phyloP scores from a whole-genome alignment of 2,329 filamentous ascomycete genomes.

The Cyclaneusma minus region DNA sequence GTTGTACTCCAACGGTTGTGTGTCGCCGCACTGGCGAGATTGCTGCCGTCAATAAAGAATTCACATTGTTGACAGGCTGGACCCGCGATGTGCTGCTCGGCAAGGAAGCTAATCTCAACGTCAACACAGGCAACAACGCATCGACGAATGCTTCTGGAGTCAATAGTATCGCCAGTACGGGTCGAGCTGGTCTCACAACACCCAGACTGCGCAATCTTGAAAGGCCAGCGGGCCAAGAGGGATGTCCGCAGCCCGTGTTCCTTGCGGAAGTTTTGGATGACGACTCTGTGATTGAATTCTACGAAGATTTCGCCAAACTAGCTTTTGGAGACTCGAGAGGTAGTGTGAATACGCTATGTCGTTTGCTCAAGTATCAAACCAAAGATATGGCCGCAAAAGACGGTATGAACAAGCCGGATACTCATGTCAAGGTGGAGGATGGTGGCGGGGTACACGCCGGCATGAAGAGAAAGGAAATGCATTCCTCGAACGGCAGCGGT shows the following conservation, averaged over 20 bases:
- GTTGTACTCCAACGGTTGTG: constrained; percentile 80
- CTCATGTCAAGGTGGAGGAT: constrained; percentile 6
- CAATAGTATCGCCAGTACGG: constrained; percentile 17
- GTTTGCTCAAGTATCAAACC: constrained; percentile 78
- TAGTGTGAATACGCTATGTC: constrained; percentile 68
- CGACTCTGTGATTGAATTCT: constrained; percentile 84
- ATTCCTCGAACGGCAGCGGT: constrained; percentile 20
- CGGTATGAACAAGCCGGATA: constrained; percentile 7
- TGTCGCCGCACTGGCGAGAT: constrained; percentile 87
- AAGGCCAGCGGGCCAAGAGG: constrained; percentile 24
- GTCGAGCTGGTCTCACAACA: constrained; percentile 30
- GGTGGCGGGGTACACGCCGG: constrained; percentile 5
- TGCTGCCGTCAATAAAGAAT: constrained; percentile 92
- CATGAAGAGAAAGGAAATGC: constrained; percentile 8
- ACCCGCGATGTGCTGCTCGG: constrained; percentile 78
- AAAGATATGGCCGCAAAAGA: constrained; percentile 31
- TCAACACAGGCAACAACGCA: constrained; percentile 43
- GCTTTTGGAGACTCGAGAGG: constrained; percentile 86
- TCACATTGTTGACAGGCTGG: constrained; percentile 92
- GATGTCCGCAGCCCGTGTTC: constrained; percentile 63
- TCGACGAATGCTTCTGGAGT: constrained; percentile 22
- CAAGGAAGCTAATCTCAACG: constrained; percentile 73
- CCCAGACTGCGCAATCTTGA: constrained; percentile 32
- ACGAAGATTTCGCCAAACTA: constrained; percentile 85
- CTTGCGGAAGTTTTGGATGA: constrained; percentile 87